A percentile compares a stretch with the other conserved stretches of the same genome.
phyloP scores from a whole-genome alignment of 495 filamentous ascomycete species.

The Tricharina praecox region DNA sequence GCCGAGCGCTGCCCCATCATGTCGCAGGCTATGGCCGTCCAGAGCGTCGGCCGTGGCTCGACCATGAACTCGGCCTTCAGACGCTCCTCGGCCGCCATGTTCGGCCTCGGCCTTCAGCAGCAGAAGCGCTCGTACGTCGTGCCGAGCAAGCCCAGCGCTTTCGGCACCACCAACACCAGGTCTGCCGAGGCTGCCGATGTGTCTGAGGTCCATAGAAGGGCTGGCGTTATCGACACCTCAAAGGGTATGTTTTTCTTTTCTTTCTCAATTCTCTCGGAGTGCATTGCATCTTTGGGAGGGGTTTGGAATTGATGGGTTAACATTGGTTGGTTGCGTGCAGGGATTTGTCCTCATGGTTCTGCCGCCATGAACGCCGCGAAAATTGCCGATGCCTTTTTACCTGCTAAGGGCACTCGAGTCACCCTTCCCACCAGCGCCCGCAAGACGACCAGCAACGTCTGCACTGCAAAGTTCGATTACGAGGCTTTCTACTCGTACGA shows the following conservation, averaged over 20 bases:
- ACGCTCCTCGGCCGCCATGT: slow-evolving; percentile 21
- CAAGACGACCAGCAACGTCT: background rate
- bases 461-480: slow-evolving; percentile 57
- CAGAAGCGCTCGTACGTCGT: slow-evolving; percentile 25
- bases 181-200: slow-evolving; percentile 19
- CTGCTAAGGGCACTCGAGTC: slow-evolving; percentile 7
- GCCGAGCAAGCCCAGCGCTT: slow-evolving; percentile 21
- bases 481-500: slow-evolving; percentile 74
- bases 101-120: slow-evolving; percentile 18
- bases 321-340: slow-evolving; percentile 9
- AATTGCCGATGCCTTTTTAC: slow-evolving; percentile 13
- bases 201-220: slow-evolving; percentile 22
- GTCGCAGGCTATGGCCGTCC: slow-evolving; percentile 88
- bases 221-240: slow-evolving; percentile 18
- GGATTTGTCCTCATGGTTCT: slow-evolving; percentile 24
- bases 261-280: background rate
- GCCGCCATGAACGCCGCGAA: slow-evolving; percentile 22
- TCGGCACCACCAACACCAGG: slow-evolving; percentile 10
- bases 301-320: slow-evolving; percentile 1
- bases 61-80: slow-evolving; percentile 18
- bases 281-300: too few relatives aligned
- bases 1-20: slow-evolving; percentile 94
- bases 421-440: slow-evolving; percentile 29
- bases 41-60: slow-evolving; percentile 48
- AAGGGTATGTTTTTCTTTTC: background rate